Evolutionary conservation across 2,329 filamentous ascomycete genomes (phyloP).

Genomic region (Hypomyces perniciosus): DNA sequence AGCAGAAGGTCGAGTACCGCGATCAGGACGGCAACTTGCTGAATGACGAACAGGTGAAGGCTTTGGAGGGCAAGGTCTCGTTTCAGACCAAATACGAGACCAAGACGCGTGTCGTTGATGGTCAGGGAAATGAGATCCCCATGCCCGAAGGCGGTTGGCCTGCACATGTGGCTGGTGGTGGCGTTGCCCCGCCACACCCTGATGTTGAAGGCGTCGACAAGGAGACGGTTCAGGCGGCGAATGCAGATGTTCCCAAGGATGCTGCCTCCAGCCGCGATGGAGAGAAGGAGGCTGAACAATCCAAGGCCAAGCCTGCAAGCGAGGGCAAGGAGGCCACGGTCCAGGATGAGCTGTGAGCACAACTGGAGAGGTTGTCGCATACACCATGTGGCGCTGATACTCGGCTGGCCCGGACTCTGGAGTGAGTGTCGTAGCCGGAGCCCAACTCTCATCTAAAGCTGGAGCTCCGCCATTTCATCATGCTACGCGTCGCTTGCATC

Average conservation of each 20-base stretch:
- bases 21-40: conserved; percentile 91
- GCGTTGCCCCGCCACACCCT: conserved; percentile 53
- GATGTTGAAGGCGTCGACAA: conserved; percentile 56
- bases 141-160: conserved; percentile 36
- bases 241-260: conserved; percentile 35
- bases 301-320: conserved; percentile 56
- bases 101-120: conserved; percentile 77
- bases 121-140: conserved; percentile 68
- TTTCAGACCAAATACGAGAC: conserved; percentile 97
- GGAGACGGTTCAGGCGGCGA: conserved; percentile 45
- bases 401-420: neutral
- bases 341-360: conserved; percentile 32
- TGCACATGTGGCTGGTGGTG: conserved; percentile 28
- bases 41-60: conserved; percentile 73
- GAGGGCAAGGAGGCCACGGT: conserved; percentile 54
- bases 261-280: conserved; percentile 49
- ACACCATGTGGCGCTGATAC: neutral
- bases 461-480: neutral
- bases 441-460: neutral
- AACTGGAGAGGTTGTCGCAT: neutral
- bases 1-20: conserved; percentile 88
- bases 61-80: conserved; percentile 84
- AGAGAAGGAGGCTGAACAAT: conserved; percentile 50
- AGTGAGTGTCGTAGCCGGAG: neutral
- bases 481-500: neutral